These are phyloP conservation scores for Beauveria brongniartii DNA, from an alignment of 2,329 filamentous ascomycete species.

Conservation along the genomic window DNA sequence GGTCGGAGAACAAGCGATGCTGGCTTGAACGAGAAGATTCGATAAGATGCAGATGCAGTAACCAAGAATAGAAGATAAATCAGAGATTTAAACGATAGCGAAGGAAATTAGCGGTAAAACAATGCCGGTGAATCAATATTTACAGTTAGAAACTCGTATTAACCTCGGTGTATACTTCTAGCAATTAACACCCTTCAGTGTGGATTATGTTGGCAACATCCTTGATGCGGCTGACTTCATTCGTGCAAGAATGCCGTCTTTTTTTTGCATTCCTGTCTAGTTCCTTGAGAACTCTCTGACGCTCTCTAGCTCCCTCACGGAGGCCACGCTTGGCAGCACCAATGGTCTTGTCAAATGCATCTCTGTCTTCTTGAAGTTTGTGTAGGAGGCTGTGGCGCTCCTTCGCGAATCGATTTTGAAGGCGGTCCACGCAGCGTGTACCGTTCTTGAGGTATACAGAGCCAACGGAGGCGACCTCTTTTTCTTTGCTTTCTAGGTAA, in stretches of 20 bases:
- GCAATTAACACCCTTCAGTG: not conserved
- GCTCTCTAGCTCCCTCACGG: not conserved
- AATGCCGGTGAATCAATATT: not conserved
- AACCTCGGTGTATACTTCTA: not conserved
- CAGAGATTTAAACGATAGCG: no score
- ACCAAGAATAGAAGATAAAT: no score
- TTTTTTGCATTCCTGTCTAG: not conserved
- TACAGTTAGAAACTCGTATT: no score
- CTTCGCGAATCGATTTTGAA: not conserved
- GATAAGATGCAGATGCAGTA: no score
- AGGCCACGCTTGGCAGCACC: not conserved
- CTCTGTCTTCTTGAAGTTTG: not conserved
- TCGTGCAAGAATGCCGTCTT: not conserved
- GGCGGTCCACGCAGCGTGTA: not conserved
- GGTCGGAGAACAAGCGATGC: not conserved
- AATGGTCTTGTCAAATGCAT: not conserved
- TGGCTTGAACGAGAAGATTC: no score
- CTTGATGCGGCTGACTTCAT: not conserved
- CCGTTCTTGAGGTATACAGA: constrained; percentile 2
- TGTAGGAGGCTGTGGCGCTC: not conserved
- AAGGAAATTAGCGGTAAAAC: not conserved
- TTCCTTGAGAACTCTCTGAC: constrained; percentile 1
- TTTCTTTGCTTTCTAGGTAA: not conserved
- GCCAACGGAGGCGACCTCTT: not conserved
- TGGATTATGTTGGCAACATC: not conserved